A percentile compares a stretch with the other conserved stretches of the same genome.
Conservation (phyloP, 1,139 yeast species). For the Suhomyces anneliseae region DNA sequence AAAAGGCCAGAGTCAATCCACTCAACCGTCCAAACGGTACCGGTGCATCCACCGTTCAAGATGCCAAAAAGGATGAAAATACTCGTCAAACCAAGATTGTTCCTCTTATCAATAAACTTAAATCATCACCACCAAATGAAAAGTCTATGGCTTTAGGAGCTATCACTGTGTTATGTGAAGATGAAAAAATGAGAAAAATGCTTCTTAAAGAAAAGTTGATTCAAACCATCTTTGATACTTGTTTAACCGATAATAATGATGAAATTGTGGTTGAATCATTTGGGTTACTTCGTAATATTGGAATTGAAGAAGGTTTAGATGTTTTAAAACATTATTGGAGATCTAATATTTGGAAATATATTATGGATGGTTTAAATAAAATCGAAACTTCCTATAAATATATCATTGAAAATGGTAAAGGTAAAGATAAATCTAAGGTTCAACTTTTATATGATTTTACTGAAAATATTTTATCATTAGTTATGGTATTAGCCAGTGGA, state of each 20-base stretch:
- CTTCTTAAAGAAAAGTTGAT: conserved; percentile 72
- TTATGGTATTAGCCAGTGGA: conserved; percentile 66
- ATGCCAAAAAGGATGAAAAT: conserved; percentile 44
- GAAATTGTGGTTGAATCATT: conserved; percentile 79
- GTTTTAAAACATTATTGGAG: conserved; percentile 75
- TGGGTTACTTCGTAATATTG: conserved; percentile 77
- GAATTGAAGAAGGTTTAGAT: conserved; percentile 88
- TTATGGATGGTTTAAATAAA: conserved; percentile 52
- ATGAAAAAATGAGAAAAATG: conserved; percentile 57
- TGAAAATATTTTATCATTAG: conserved; percentile 71
- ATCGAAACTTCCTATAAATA: conserved; percentile 48
- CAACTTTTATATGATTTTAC: conserved; percentile 61
- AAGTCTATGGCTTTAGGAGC: conserved; percentile 77
- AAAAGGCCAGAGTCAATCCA: conserved; percentile 56
- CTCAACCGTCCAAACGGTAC: conserved; percentile 22
- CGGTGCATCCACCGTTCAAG: conserved; percentile 19
- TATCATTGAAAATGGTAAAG: conserved; percentile 31
- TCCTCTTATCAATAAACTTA: conserved; percentile 67
- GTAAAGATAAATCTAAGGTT: conserved; percentile 42
- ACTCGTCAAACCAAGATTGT: conserved; percentile 57
- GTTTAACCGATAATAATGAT: conserved; percentile 64
- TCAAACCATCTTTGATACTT: conserved; percentile 59
- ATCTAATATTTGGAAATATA: conserved; percentile 66
- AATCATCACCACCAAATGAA: conserved; percentile 67
- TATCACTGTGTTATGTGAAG: conserved; percentile 70